Base-by-base conservation (phyloP, 2,329 filamentous ascomycete species). In the Fusarium sp. region DNA sequence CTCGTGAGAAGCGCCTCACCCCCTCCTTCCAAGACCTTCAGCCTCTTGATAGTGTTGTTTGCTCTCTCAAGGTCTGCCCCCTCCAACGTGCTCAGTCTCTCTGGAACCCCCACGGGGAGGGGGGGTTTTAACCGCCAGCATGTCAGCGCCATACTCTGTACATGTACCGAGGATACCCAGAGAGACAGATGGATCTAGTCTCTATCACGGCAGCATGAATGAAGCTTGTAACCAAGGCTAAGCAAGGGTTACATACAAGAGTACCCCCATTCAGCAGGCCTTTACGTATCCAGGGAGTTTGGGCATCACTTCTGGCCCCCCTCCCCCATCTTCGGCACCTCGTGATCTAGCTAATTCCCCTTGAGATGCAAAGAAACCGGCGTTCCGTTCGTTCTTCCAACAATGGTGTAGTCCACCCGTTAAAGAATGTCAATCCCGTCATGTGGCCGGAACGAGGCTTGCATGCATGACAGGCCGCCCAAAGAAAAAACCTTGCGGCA, bases 391-490 rank as follows among this genome's bases (percentile, higher is more conserved):
- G 16, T 50, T 50, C 9, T 50, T 50, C 45, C 18, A 47, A 14
- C 42, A 38, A 27, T 57, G 54, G 54, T 37, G 57, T 62, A 67
- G 54, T 37, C 54, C 24, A 35, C 37, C 34, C 35, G 47, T 64
- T 60, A 38, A 24, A 72, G 64, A 52, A 65, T 67, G 31, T 29
- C 34, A 56, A 56, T 31, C 61, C 59, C 62, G 45, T 69, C 71
- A 72, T 74, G 67, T 72, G 67, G 54, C 63, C 40, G 52, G 52
- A 38, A 38, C 59, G 24, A 47, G 52, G 74, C 50, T 62, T 65
- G 66, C 22, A 42, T 65, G 66, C 22, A 42, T 64, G 72, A 68
- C 69, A 59, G 70, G 40, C 54, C 56, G 38, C 27, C 52, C 27
- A 29, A 34, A 34, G 13, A 56, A 54, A 57, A 10, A 47, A 47